phyloP scores from a whole-genome alignment of 1,139 yeast genomes.

The Geotrichum citri-aurantii region DNA sequence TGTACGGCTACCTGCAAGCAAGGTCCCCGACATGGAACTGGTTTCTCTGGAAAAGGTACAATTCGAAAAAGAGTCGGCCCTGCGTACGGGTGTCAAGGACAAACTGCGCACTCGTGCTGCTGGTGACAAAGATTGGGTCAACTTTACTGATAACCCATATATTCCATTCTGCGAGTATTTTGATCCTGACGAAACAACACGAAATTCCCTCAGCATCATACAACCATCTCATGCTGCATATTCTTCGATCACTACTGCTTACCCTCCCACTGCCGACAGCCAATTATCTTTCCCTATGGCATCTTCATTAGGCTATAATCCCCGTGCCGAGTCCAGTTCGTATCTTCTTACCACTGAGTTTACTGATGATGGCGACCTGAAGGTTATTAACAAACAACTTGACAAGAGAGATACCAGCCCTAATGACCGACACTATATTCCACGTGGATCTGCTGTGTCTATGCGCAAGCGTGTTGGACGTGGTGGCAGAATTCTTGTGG shows the following conservation, averaged over 20 bases:
- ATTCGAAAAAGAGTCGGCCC: slow-evolving; percentile 70
- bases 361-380: slow-evolving; percentile 24
- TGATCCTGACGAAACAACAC: slow-evolving; percentile 37
- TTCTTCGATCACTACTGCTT: slow-evolving; percentile 71
- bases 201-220: slow-evolving; percentile 39
- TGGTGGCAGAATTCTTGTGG: slow-evolving; percentile 64
- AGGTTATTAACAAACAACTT: slow-evolving; percentile 22
- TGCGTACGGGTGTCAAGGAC: slow-evolving; percentile 75
- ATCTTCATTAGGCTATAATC: slow-evolving; percentile 29
- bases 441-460: slow-evolving; percentile 39
- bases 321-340: slow-evolving; percentile 29
- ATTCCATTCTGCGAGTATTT: slow-evolving; percentile 78
- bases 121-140: slow-evolving; percentile 69
- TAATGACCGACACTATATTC: slow-evolving; percentile 26
- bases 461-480: slow-evolving; percentile 75
- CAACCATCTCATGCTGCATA: slow-evolving; percentile 68
- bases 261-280: slow-evolving; percentile 45
- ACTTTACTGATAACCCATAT: slow-evolving; percentile 84
- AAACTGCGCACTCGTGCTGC: slow-evolving; percentile 68
- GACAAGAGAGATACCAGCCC: slow-evolving; percentile 28
- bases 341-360: slow-evolving; percentile 25
- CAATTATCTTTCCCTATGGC: slow-evolving; percentile 30
- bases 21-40: slow-evolving; percentile 87
- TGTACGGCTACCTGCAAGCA: slow-evolving; percentile 81
- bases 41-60: slow-evolving; percentile 74